Base-by-base conservation (phyloP, 345 rosid genomes). In the Ailanthus altissimus region DNA sequence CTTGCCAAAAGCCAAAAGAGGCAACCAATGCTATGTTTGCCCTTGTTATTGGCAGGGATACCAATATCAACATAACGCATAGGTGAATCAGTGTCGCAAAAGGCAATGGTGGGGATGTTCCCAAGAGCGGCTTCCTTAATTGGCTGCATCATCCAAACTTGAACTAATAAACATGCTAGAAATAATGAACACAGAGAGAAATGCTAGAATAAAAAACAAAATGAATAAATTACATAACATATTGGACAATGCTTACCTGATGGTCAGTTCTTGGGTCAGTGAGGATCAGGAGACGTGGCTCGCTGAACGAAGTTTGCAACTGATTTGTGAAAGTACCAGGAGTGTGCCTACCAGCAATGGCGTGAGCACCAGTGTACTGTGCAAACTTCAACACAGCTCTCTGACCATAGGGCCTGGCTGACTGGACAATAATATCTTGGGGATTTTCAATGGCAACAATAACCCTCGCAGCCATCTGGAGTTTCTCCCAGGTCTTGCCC, bases 301-400 rank as follows among this genome's bases (percentile, higher is more conserved):
- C 98, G 21, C 89, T 91, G 88, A 95, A 95, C 0, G 98, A 91
- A 0, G 99, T 93, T 71, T 95, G 99, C 65, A 93, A 83, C 78
- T 95, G 98, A 80, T 93, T 95, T 62, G 99, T 95, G 75, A 95
- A 95, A 25, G 99, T 95, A 88, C 98, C 99, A 16, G 99, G 99
- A 57, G 99, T 95, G 82, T 95, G 98, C 85, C 98, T 91, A 51
- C 98, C 98, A 70, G 98, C 98, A 84, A 94, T 93, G 1, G 98
- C 98, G 71, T 95, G 90, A n/a, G 90, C 91, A 70, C 97, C 95
- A n/a, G 98, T 93, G 90, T 91, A 86, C 32, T 95, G 97, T 0
- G 99, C 97, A 74, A 95, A 95, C 85, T 93, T 95, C 63, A 95
- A 54, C 0, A 95, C 98, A 73, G 99, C 99, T 67, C 98, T 89